Conservation (phyloP, 495 filamentous ascomycete genomes). For the Sphaerosporella brunnea region DNA sequence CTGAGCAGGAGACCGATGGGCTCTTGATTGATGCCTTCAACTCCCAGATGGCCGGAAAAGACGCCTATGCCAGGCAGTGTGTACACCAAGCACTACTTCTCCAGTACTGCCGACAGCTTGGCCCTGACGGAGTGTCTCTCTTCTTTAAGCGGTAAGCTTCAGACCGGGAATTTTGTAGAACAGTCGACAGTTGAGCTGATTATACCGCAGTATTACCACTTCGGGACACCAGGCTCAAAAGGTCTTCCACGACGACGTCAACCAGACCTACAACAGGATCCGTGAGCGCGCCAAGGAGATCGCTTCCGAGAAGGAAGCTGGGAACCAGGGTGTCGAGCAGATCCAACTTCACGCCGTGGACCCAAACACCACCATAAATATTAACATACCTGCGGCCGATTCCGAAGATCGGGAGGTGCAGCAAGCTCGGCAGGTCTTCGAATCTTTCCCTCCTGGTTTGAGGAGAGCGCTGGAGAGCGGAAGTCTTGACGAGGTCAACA, state of each 20-base stretch:
- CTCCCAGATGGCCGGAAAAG: slow-evolving; percentile 52
- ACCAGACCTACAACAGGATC: slow-evolving; percentile 68
- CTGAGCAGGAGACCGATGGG: slow-evolving; percentile 80
- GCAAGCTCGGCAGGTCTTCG: slow-evolving; percentile 56
- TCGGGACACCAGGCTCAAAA: slow-evolving; percentile 78
- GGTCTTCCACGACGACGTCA: slow-evolving; percentile 82
- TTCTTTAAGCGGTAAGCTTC: slow-evolving; percentile 75
- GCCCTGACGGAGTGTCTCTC: slow-evolving; percentile 68
- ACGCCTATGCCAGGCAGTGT: slow-evolving; percentile 64
- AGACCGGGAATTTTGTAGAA: too few relatives aligned
- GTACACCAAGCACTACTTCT: slow-evolving; percentile 85
- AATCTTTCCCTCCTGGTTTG: slow-evolving; percentile 63
- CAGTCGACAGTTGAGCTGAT: too few relatives aligned
- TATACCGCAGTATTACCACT: slow-evolving; percentile 58
- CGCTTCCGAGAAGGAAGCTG: slow-evolving; percentile 44
- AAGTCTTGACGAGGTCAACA: slow-evolving; percentile 86
- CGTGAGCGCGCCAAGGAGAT: slow-evolving; percentile 63
- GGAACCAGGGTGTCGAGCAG: slow-evolving; percentile 60
- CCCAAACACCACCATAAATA: slow-evolving; percentile 81
- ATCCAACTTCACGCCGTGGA: slow-evolving; percentile 96
- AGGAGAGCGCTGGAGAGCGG: slow-evolving; percentile 65
- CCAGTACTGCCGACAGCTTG: slow-evolving; percentile 84
- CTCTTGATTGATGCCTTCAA: slow-evolving; percentile 84
- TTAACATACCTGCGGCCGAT: slow-evolving; percentile 50
- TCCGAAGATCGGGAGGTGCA: slow-evolving; percentile 49